Conservation (phyloP, 768 basidiomycete genomes). For the Astraeus odoratus region DNA sequence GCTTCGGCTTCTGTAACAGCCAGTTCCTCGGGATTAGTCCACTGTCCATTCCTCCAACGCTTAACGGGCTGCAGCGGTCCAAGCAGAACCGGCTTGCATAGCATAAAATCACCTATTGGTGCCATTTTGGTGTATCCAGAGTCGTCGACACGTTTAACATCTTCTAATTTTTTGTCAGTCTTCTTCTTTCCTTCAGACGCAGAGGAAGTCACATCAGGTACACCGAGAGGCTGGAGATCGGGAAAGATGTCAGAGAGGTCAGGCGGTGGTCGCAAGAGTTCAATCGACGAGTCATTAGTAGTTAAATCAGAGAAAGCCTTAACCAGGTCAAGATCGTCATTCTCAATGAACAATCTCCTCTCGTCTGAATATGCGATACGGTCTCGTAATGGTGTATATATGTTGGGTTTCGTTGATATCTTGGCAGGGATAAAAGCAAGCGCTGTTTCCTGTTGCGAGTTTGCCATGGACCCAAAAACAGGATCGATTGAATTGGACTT, state of each 20-base stretch:
- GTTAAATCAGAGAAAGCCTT: conserved; percentile 39
- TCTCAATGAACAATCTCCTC: conserved; percentile 46
- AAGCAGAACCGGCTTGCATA: conserved; percentile 74
- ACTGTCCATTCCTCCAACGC: conserved; percentile 59
- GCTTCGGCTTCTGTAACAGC: conserved; percentile 34
- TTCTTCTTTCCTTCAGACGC: conserved; percentile 45
- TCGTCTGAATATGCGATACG: conserved; percentile 41
- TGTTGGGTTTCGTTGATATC: conserved; percentile 30
- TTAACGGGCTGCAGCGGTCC: conserved; percentile 78
- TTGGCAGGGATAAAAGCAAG: conserved; percentile 26
- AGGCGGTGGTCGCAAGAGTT: conserved; percentile 27
- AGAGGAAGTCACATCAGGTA: conserved; percentile 41
- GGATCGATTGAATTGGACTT: conserved; percentile 55
- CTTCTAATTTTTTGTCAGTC: conserved; percentile 49
- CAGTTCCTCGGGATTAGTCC: conserved; percentile 57
- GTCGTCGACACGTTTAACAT: conserved; percentile 73
- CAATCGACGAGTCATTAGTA: conserved; percentile 14
- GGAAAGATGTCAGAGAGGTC: conserved; percentile 75
- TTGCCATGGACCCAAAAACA: conserved; percentile 35
- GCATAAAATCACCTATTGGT: conserved; percentile 73
- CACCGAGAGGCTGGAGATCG: conserved; percentile 59
- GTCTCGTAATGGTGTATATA: conserved; percentile 55
- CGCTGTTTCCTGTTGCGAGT: conserved; percentile 31
- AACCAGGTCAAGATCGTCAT: conserved; percentile 45
- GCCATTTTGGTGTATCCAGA: conserved; percentile 68